These are phyloP conservation scores for Esteya vermicola DNA, from an alignment of 2,329 filamentous ascomycete genomes.

Conservation along the genomic window DNA sequence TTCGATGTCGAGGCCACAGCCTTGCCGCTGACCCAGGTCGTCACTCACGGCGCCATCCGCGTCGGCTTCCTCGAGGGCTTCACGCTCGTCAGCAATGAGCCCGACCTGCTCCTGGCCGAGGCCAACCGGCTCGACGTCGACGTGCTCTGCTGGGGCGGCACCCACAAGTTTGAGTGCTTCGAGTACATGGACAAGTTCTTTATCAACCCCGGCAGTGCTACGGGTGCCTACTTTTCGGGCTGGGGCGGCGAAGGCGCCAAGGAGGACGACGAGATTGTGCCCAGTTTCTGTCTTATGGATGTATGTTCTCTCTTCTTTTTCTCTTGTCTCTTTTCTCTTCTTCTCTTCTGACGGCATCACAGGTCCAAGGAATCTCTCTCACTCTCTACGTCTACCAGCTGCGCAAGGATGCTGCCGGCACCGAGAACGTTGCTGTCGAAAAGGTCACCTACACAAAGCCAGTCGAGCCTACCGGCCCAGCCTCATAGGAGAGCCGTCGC, in stretches of 20 bases:
- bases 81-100: slow-evolving; percentile 52
- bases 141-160: slow-evolving; percentile 55
- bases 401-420: slow-evolving; percentile 61
- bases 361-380: slow-evolving; percentile 93
- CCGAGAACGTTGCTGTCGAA: slow-evolving; percentile 68
- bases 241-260: slow-evolving; percentile 55
- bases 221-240: slow-evolving; percentile 45
- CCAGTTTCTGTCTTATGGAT: slow-evolving; percentile 96
- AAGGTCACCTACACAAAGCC: slow-evolving; percentile 79
- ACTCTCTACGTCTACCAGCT: slow-evolving; percentile 91
- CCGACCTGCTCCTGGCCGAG: slow-evolving; percentile 52
- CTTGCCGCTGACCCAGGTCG: slow-evolving; percentile 49
- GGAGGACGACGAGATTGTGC: slow-evolving; percentile 62
- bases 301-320: slow-evolving; percentile 41
- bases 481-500: no score
- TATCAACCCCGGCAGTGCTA: slow-evolving; percentile 54
- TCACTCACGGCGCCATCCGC: slow-evolving; percentile 50
- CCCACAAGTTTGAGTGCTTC: slow-evolving; percentile 55
- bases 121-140: slow-evolving; percentile 56
- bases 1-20: slow-evolving; percentile 54
- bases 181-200: slow-evolving; percentile 66
- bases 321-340: neutral
- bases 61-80: slow-evolving; percentile 57
- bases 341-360: slow-evolving; percentile 10
- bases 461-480: slow-evolving; percentile 39